A percentile compares a stretch with the other conserved stretches of the same genome.
Evolutionary conservation across 495 filamentous ascomycete genomes (phyloP).

Genomic region (Penicillium mononematosum): DNA sequence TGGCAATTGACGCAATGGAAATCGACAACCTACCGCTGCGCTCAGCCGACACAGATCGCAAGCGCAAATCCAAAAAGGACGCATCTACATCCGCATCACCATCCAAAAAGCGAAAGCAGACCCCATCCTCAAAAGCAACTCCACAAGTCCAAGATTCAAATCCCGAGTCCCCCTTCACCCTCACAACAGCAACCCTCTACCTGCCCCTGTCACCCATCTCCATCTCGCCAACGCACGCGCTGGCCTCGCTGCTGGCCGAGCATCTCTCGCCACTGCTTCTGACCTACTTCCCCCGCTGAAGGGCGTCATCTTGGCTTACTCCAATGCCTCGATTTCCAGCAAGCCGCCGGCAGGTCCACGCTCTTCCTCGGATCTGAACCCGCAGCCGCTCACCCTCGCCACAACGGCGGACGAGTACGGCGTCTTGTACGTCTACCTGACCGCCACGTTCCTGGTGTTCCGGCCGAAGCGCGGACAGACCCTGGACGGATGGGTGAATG

Average conservation of each 20-base stretch:
- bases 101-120: slow-evolving; percentile 51
- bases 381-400: slow-evolving; percentile 49
- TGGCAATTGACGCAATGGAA: slow-evolving; percentile 48
- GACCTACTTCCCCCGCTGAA: slow-evolving; percentile 70
- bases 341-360: slow-evolving; percentile 26
- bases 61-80: slow-evolving; percentile 55
- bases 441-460: slow-evolving; percentile 70
- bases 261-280: slow-evolving; percentile 75
- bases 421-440: slow-evolving; percentile 66
- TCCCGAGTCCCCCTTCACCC: slow-evolving; percentile 55
- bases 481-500: slow-evolving; percentile 66
- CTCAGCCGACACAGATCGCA: slow-evolving; percentile 33
- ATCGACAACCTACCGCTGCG: slow-evolving; percentile 32
- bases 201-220: slow-evolving; percentile 68
- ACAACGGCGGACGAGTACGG: slow-evolving; percentile 65
- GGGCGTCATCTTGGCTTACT: slow-evolving; percentile 71
- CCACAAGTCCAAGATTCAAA: not conserved
- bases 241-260: slow-evolving; percentile 66
- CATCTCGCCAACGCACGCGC: slow-evolving; percentile 60
- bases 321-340: slow-evolving; percentile 53
- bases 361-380: slow-evolving; percentile 33
- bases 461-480: slow-evolving; percentile 56
- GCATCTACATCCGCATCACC: slow-evolving; percentile 26
- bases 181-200: slow-evolving; percentile 65
- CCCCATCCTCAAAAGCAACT: slow-evolving; percentile 6